Conservation (phyloP, 176 grass and related monocot species). For the Otatea glauca region DNA sequence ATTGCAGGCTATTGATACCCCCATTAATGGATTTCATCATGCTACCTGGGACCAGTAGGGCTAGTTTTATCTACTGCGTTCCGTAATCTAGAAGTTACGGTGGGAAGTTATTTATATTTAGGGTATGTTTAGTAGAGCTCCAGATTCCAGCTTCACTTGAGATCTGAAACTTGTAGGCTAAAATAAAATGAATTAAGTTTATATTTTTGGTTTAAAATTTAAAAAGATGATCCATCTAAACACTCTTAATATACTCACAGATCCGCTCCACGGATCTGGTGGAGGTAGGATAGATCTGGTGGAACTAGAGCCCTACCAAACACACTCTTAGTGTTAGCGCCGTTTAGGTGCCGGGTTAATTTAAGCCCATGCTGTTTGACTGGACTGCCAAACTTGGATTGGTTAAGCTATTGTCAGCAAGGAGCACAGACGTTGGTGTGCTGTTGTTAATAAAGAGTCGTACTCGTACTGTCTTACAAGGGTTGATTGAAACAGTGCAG, state of each 20-base stretch:
- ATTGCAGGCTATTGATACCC: background rate
- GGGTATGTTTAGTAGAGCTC: too few relatives aligned
- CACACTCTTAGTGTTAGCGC: background rate
- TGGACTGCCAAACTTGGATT: background rate
- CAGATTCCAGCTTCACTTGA: too few relatives aligned
- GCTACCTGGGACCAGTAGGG: background rate
- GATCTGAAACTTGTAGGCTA: too few relatives aligned
- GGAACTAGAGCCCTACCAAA: too few relatives aligned
- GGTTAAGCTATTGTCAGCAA: background rate
- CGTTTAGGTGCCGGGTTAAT: background rate
- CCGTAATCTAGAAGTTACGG: background rate
- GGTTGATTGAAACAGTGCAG: background rate
- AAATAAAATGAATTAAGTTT: too few relatives aligned
- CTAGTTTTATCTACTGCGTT: background rate
- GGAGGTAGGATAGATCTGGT: too few relatives aligned
- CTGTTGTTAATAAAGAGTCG: background rate
- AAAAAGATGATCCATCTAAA: too few relatives aligned
- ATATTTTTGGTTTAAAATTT: too few relatives aligned
- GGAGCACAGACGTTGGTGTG: background rate
- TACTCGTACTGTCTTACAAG: too few relatives aligned
- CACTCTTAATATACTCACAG: too few relatives aligned
- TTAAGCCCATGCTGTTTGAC: constrained; percentile 12
- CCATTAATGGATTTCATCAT: background rate
- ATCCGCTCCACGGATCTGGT: too few relatives aligned
- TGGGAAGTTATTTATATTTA: background rate